Evolutionary conservation across 768 basidiomycete species (phyloP), one percentile per base, ranked within the genome.

Genomic region (Hypholoma fasciculare): DNA sequence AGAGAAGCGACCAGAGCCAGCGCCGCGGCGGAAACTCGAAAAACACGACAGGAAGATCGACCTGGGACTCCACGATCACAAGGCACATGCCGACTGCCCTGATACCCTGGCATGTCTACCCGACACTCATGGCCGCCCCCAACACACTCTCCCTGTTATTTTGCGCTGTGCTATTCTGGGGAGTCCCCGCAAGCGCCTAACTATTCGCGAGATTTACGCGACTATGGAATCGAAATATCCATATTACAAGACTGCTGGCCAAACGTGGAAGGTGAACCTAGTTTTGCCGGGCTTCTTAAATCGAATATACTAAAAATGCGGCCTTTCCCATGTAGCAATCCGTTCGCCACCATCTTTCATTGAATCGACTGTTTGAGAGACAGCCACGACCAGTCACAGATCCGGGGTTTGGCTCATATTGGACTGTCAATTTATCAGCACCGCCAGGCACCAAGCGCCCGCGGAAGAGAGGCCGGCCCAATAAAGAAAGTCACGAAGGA

Each of bases 391-490:
- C 91, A 7, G 88, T 89, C 9, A 90, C 90, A 30, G 90, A 92
- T 69, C 91, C 91, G 12, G 91, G 91, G 14, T 91, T 92, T 69
- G 91, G 91, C 19, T 92, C 90, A 11, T 92, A 93, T 67, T 93
- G 91, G 91, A 92, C 90, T 37, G 91, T 93, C n/a, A 92, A 92
- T 71, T 78, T 92, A 19, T 71, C 82, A 49, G 91, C 91, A n/a
- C 90, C 90, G 12, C 90, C 90, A 2, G 91, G 91, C 19, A 92
- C 90, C 1, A 93, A 93, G 73, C 84, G 91, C 57, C 91, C 91
- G 43, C 83, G 91, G 19, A 93, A 92, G 68, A 83, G 91, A 56
- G 89, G 89, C 23, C 80, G 88, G 17, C 72, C 82, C 8, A 82
- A 79, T 57, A 85, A 86, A 67, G 76, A 78, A 17, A 65, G 59